Percentiles rank a stretch among this genome's conserved stretches.
phyloP scores from a whole-genome alignment of 805 yeast genomes.

The Kuraishia ogatae region DNA sequence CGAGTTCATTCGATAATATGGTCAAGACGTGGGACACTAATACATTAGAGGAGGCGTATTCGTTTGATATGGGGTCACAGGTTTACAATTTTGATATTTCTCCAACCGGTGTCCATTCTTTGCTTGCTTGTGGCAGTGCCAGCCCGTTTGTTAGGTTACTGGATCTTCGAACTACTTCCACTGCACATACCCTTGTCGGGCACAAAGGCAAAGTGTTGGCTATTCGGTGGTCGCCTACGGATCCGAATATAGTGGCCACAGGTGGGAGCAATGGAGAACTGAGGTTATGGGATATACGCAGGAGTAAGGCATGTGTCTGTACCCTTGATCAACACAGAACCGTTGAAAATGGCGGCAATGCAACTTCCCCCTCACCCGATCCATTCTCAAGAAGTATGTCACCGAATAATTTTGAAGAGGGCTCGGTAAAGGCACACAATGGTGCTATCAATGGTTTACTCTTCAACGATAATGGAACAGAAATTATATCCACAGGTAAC shows the following conservation, averaged over 20 bases:
- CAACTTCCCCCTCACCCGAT: constrained; percentile 6
- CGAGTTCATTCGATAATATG: constrained; percentile 71
- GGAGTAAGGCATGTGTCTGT: constrained; percentile 54
- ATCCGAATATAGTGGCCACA: constrained; percentile 54
- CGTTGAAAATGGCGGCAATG: constrained; percentile 5
- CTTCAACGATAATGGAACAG: constrained; percentile 64
- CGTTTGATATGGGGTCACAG: constrained; percentile 51
- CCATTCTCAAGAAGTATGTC: constrained; percentile 4
- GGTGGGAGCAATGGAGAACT: constrained; percentile 81
- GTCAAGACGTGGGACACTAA: constrained; percentile 79
- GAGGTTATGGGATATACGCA: constrained; percentile 78
- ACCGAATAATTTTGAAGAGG: constrained; percentile 10
- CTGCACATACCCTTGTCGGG: constrained; percentile 64
- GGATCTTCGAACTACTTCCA: constrained; percentile 66
- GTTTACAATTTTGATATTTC: constrained; percentile 63
- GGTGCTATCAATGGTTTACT: constrained; percentile 71
- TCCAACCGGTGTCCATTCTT: constrained; percentile 32
- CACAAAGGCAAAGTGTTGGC: constrained; percentile 47
- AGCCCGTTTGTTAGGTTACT: constrained; percentile 60
- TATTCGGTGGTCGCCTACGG: constrained; percentile 69
- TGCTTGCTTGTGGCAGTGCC: constrained; percentile 66
- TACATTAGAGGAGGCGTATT: constrained; percentile 53
- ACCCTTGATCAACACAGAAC: constrained; percentile 38
- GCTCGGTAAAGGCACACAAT: constrained; percentile 55
- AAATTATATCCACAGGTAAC: constrained; percentile 58